Base-by-base conservation (phyloP, 1,139 yeast genomes). In the Protomyces inouyei region DNA sequence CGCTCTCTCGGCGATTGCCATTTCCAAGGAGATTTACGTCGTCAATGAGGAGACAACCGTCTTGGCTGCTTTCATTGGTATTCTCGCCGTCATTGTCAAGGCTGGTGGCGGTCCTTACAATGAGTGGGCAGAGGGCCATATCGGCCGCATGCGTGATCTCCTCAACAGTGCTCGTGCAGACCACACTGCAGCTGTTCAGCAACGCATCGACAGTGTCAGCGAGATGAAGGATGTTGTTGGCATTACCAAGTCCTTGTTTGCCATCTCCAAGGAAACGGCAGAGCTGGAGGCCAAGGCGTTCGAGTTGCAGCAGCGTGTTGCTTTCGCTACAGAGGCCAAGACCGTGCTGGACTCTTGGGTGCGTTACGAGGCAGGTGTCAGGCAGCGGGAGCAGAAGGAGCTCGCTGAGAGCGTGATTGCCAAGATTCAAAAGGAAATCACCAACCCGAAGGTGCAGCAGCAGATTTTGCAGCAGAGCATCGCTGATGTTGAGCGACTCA, bases 311-410 rank as follows among this genome's bases (percentile, higher is more conserved):
- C 98, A 93, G 82, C 80, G 86, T 76, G 90, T 89, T 71, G 93
- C 87, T 70, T 84, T 90, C 72, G 93, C 95, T 68, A 73, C 80
- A 68, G 97, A 91, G 82, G 98, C 98, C 75, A 91, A 88, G 82
- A 80, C 95, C 67, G 96, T 93, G 68, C 85, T 93, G 76, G 98
- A 93, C 80, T 90, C 98, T 45, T 93, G 98, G 98, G 98, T 91
- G 73, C 90, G 98, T 85, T 90, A 88, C 79, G 98, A 93, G 83
- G 87, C 90, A 72, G 92, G 90, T 76, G 95, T 92, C 73, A 93
- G 98, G 82, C 96, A 90, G 83, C 80, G 87, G 75, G 97, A 93
- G 83, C 98, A 93, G 83, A 85, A 86, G 78, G 96, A 90, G 79
- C 85, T 93, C 75, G 86, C 95, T 64, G 82, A 87, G 76, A 77